Evolutionary conservation across 1,139 yeast genomes (phyloP).

Genomic region (Meyerozyma carpophila): DNA sequence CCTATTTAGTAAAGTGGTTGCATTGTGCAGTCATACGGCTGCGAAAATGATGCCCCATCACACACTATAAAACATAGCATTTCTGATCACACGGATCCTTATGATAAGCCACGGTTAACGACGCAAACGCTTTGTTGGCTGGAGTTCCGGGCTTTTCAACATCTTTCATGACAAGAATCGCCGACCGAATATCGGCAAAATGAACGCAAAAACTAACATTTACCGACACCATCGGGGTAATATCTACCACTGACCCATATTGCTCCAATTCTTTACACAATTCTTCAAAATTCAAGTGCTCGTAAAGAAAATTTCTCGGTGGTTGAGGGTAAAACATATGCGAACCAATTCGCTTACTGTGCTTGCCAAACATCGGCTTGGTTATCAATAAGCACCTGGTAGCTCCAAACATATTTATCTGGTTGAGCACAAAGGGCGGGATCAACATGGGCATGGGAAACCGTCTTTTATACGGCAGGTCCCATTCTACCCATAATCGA

Average conservation of each 20-base stretch:
- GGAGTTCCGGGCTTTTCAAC: constrained; percentile 27
- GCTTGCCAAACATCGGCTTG: constrained; percentile 21
- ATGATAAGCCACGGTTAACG: constrained; percentile 66
- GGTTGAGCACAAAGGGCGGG: constrained; percentile 22
- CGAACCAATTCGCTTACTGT: constrained; percentile 10
- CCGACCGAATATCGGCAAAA: constrained; percentile 56
- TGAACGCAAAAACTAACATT: constrained; percentile 59
- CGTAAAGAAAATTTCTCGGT: constrained; percentile 26
- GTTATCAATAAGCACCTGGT: constrained; percentile 32
- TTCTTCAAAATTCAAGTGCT: constrained; percentile 21
- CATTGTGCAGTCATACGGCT: background rate
- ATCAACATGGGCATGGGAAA: constrained; percentile 24
- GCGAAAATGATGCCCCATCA: background rate
- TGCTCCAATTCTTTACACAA: constrained; percentile 46
- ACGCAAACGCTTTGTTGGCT: constrained; percentile 44
- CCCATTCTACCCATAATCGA: constrained; percentile 39
- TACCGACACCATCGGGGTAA: constrained; percentile 63
- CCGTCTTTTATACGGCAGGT: constrained; percentile 19
- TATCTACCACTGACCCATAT: constrained; percentile 60
- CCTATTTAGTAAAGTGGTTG: constrained; percentile 1
- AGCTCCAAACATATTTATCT: constrained; percentile 25
- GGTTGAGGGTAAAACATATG: constrained; percentile 26
- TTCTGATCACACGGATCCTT: constrained; percentile 62
- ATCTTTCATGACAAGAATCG: constrained; percentile 57
- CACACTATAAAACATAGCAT: constrained; percentile 11